A percentile compares a stretch with the other conserved stretches of the same genome.
phyloP scores from a whole-genome alignment of 441 rosid species.

The Theobroma grandiflorum region DNA sequence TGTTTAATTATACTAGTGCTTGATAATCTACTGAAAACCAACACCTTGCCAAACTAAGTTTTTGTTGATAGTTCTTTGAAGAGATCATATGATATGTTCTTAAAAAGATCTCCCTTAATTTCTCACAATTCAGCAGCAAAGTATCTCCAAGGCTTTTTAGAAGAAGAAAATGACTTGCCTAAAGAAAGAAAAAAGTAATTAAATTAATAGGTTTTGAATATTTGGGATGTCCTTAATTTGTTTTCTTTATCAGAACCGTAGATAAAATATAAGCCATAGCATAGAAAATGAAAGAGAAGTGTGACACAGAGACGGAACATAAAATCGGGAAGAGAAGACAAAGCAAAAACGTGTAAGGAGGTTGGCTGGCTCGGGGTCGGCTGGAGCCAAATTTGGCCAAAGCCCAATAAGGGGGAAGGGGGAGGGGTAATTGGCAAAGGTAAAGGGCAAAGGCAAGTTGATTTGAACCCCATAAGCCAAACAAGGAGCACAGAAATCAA shows the following conservation, averaged over 20 bases:
- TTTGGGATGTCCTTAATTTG: neutral
- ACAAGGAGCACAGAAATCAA: slow-evolving; percentile 41
- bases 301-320: neutral
- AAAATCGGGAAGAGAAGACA: neutral
- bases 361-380: slow-evolving; percentile 18
- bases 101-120: neutral
- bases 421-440: neutral
- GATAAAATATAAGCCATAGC: neutral
- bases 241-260: neutral
- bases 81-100: neutral
- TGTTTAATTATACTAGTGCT: neutral
- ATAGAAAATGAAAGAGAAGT: neutral
- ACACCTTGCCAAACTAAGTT: neutral
- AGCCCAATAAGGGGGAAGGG: neutral
- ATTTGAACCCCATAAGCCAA: slow-evolving; percentile 30
- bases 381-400: slow-evolving; percentile 21
- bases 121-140: neutral
- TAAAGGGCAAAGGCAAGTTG: neutral
- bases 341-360: neutral
- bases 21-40: neutral
- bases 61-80: neutral
- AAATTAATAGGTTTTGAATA: neutral
- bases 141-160: neutral
- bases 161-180: neutral
- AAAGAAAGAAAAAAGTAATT: too few relatives aligned